Evolutionary conservation across 2,329 filamentous ascomycete genomes (phyloP).

Genomic region (Exophiala calicioides): DNA sequence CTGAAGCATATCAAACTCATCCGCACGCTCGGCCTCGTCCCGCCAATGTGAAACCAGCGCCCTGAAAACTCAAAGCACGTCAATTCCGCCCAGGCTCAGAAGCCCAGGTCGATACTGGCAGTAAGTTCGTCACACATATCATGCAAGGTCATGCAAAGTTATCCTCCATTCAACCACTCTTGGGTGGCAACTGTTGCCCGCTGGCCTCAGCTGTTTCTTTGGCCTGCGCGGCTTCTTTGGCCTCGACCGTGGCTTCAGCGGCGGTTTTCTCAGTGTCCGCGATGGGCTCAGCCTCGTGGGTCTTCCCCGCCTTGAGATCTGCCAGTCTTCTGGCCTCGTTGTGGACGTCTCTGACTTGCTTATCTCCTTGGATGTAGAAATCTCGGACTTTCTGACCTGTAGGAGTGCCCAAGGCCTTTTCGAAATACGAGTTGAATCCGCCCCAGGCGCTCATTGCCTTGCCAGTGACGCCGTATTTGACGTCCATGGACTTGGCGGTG

Average conservation of each 20-base stretch:
- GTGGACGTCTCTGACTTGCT: constrained; percentile 93
- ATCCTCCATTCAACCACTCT: constrained; percentile 16
- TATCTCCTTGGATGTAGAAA: constrained; percentile 83
- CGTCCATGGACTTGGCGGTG: constrained; percentile 79
- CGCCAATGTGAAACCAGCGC: no score
- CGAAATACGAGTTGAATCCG: constrained; percentile 84
- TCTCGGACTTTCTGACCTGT: constrained; percentile 83
- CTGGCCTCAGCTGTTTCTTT: constrained; percentile 32
- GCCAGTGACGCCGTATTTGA: constrained; percentile 77
- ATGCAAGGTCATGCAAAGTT: not conserved
- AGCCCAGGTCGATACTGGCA: not conserved
- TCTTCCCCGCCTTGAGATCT: constrained; percentile 70
- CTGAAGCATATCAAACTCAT: no score
- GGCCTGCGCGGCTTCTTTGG: constrained; percentile 31
- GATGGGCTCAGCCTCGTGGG: constrained; percentile 39
- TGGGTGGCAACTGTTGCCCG: constrained; percentile 29
- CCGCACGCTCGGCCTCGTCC: no score
- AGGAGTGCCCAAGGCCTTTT: constrained; percentile 83
- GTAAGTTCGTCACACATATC: no score
- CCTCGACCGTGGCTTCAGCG: constrained; percentile 25
- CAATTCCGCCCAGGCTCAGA: no score
- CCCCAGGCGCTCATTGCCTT: constrained; percentile 68
- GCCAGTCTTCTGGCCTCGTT: constrained; percentile 84
- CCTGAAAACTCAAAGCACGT: no score
- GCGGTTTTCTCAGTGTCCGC: constrained; percentile 43